Conservation (phyloP, 1,284 basidiomycete genomes). For the Moesziomyces globuligerus region DNA sequence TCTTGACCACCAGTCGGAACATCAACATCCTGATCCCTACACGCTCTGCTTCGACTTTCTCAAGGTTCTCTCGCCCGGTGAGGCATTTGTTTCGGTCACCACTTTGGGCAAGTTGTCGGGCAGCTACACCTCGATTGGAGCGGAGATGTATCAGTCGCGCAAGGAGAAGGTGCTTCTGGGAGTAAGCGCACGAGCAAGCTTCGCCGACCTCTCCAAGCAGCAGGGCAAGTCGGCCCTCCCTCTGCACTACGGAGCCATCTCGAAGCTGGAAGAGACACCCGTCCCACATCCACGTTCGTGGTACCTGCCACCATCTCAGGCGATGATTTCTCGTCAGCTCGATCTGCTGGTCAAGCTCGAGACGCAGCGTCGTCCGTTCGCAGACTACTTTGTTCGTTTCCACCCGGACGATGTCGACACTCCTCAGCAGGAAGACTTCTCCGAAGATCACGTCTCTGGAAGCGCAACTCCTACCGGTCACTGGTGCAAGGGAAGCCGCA, state of each 20-base stretch:
- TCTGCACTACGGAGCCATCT: slow-evolving; percentile 3
- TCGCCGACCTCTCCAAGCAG: slow-evolving; percentile 7
- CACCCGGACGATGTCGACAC: slow-evolving; percentile 7
- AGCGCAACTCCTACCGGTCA: background rate
- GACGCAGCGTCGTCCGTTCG: slow-evolving; percentile 4
- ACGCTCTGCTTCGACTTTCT: slow-evolving; percentile 8
- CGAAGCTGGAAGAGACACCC: slow-evolving; percentile 3
- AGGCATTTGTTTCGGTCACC: slow-evolving; percentile 3
- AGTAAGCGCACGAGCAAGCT: background rate
- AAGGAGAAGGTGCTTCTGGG: slow-evolving; percentile 2
- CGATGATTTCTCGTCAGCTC: slow-evolving; percentile 4
- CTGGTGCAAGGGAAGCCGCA: slow-evolving; percentile 10
- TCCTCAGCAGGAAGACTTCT: slow-evolving; percentile 5
- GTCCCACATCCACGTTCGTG: slow-evolving; percentile 11
- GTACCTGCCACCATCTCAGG: slow-evolving; percentile 9
- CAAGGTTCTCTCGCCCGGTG: slow-evolving; percentile 4
- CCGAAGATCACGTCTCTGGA: background rate
- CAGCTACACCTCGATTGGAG: slow-evolving; percentile 4
- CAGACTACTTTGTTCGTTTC: slow-evolving; percentile 12
- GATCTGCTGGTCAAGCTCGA: slow-evolving; percentile 12
- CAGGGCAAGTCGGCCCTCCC: slow-evolving; percentile 2
- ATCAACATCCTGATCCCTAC: slow-evolving; percentile 6
- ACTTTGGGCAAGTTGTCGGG: slow-evolving; percentile 3
- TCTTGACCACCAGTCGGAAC: background rate
- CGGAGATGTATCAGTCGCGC: slow-evolving; percentile 1